A percentile compares a stretch with the other conserved stretches of the same genome.
Conservation (phyloP, 148 eudicot species). For the Pouteria glomerata region DNA sequence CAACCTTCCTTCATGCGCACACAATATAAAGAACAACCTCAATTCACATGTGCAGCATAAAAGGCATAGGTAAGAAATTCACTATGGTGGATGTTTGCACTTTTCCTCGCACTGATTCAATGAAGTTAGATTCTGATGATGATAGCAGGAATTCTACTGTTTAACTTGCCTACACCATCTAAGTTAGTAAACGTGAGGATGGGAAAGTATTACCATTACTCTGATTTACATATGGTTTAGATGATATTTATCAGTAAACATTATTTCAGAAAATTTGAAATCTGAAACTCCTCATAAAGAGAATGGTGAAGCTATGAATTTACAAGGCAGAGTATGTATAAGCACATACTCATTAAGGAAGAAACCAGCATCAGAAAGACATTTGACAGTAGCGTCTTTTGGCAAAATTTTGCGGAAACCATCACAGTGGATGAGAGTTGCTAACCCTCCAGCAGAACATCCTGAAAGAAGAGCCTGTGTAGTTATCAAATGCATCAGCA, state of each 20-base stretch:
- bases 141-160: too few species aligned
- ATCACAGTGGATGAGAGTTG: slow-evolving; percentile 91
- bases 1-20: too few species aligned
- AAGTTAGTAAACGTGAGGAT: not conserved
- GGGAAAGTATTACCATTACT: too few species aligned
- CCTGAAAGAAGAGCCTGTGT: slow-evolving; percentile 98
- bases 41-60: too few species aligned
- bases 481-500: slow-evolving; percentile 34
- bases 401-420: slow-evolving; percentile 60
- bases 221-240: too few species aligned
- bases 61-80: too few species aligned
- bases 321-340: not conserved
- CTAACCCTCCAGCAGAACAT: slow-evolving; percentile 98
- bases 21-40: too few species aligned
- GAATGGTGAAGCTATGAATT: not conserved
- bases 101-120: not conserved
- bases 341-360: slow-evolving; percentile 82
- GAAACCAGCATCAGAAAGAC: slow-evolving; percentile 91
- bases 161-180: not conserved
- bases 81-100: not conserved
- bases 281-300: not conserved
- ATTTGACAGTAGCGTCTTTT: slow-evolving; percentile 62
- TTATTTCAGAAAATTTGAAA: not conserved
- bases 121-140: not conserved
- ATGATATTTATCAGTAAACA: too few species aligned